Evolutionary conservation across 306 rosid species (phyloP).

Genomic region (Prunus mira): DNA sequence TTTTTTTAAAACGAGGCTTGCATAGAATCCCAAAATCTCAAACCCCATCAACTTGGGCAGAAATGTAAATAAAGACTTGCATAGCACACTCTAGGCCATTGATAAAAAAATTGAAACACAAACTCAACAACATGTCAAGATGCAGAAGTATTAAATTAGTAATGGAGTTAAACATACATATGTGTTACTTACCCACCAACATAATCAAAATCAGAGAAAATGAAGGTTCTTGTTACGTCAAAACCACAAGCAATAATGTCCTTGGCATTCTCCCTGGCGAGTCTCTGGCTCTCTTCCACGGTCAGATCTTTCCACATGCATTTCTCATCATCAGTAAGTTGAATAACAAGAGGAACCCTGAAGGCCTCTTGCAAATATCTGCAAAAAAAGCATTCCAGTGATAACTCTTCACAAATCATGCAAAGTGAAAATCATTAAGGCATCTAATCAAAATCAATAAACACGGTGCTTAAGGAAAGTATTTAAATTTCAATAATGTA

Average conservation of each 20-base stretch:
- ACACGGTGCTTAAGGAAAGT: no score
- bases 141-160: background rate
- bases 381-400: conserved; percentile 3
- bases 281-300: conserved; percentile 75
- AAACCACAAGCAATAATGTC: conserved; percentile 98
- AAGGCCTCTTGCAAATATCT: conserved; percentile 97
- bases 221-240: conserved; percentile 80
- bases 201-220: conserved; percentile 71
- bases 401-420: background rate
- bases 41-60: background rate
- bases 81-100: background rate
- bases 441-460: no score
- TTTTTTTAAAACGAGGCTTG: background rate
- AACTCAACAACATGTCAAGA: background rate
- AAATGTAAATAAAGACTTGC: background rate
- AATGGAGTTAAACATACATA: background rate
- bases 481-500: no score
- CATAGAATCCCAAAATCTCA: background rate
- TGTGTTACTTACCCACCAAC: conserved; percentile 76
- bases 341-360: conserved; percentile 92
- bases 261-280: conserved; percentile 89
- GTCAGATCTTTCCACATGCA: conserved; percentile 85
- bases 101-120: background rate
- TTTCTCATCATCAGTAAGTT: conserved; percentile 95
- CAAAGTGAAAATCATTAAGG: background rate